Evolutionary conservation across 2,329 filamentous ascomycete species (phyloP).

Genomic region (Colletotrichum godetiae): DNA sequence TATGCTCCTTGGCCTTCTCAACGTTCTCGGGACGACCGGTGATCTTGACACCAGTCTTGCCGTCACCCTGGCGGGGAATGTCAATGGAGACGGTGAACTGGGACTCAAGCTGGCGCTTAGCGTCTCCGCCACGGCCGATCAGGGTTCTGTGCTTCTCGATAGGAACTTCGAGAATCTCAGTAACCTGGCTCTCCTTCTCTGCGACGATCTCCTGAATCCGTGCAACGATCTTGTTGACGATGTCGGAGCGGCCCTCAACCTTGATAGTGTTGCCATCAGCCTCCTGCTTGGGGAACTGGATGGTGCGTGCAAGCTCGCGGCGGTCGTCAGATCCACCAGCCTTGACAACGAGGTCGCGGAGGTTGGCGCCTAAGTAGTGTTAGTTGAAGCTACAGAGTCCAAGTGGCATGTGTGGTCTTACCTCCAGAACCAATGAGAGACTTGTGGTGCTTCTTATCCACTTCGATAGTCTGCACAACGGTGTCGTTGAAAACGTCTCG

Average conservation of each 20-base stretch:
- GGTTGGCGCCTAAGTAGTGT: slow-evolving; percentile 76
- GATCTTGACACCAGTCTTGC: slow-evolving; percentile 87
- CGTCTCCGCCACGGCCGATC: slow-evolving; percentile 92
- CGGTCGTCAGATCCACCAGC: slow-evolving; percentile 92
- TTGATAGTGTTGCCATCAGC: slow-evolving; percentile 85
- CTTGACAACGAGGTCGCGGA: slow-evolving; percentile 86
- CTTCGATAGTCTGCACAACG: slow-evolving; percentile 83
- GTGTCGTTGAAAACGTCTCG: slow-evolving; percentile 90
- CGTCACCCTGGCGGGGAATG: slow-evolving; percentile 89
- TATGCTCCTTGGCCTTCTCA: slow-evolving; percentile 87
- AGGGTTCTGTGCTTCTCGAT: slow-evolving; percentile 90
- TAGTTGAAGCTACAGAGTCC: slow-evolving; percentile 43
- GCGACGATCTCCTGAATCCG: slow-evolving; percentile 84
- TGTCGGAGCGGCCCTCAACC: slow-evolving; percentile 83
- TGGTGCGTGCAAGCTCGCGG: slow-evolving; percentile 85
- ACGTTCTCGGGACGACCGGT: slow-evolving; percentile 83
- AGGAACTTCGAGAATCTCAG: slow-evolving; percentile 82
- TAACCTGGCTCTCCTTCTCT: slow-evolving; percentile 86
- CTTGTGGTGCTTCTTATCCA: slow-evolving; percentile 96
- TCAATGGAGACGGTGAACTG: slow-evolving; percentile 90
- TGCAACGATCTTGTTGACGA: slow-evolving; percentile 90
- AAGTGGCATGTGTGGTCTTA: slow-evolving; percentile 58
- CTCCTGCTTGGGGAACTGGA: slow-evolving; percentile 94
- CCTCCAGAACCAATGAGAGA: slow-evolving; percentile 89
- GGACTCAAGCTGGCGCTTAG: slow-evolving; percentile 84